These are phyloP conservation scores for Cyamopsis tetragonoloba DNA, from an alignment of 306 rosid genomes.

Conservation along the genomic window DNA sequence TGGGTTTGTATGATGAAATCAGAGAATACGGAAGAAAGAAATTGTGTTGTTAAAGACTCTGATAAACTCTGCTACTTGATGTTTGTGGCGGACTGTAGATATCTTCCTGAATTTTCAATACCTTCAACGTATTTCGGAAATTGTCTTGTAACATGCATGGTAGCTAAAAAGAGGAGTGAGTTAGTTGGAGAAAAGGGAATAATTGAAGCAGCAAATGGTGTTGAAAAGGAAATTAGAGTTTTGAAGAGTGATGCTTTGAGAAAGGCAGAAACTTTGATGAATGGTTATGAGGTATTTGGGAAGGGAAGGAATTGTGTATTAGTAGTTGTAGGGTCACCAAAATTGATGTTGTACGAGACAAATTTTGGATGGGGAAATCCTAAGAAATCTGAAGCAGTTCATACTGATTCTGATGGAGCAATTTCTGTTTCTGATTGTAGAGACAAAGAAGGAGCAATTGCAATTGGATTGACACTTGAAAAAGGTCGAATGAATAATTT, in stretches of 20 bases:
- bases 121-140: too few relatives aligned
- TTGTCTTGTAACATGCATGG: too few relatives aligned
- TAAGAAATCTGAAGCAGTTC: constrained; percentile 15
- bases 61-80: constrained; percentile 6
- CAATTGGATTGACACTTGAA: constrained; percentile 20
- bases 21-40: neutral
- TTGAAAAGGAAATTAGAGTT: too few relatives aligned
- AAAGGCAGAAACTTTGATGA: too few relatives aligned
- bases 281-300: too few relatives aligned
- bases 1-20: constrained; percentile 18
- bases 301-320: too few relatives aligned
- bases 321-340: constrained; percentile 30
- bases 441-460: constrained; percentile 12
- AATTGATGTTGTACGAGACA: constrained; percentile 17
- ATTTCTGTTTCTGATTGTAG: constrained; percentile 21
- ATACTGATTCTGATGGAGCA: neutral
- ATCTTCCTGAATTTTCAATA: neutral
- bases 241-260: too few relatives aligned
- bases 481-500: constrained; percentile 1
- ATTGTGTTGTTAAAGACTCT: neutral
- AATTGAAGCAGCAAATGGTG: too few relatives aligned
- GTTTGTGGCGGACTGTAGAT: constrained; percentile 35
- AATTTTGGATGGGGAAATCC: constrained; percentile 48
- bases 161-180: too few relatives aligned
- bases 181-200: too few relatives aligned